Conservation (phyloP, 23 red algal species). For the Cyanidioschyzon merolae region DNA sequence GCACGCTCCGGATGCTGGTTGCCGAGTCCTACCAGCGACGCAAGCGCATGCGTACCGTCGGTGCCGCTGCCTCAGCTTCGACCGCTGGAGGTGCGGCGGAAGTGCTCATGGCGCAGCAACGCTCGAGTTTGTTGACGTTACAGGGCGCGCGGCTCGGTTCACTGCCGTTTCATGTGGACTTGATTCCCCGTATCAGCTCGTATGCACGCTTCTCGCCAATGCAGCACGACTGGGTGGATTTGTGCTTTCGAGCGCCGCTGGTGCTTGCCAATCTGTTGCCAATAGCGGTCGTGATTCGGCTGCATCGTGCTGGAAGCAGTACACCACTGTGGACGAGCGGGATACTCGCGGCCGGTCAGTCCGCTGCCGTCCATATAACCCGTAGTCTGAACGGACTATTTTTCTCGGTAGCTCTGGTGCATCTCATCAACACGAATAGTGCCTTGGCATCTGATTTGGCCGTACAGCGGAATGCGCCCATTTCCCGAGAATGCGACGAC, state of each 20-base stretch:
- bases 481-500: neutral
- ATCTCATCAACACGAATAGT: neutral
- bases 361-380: neutral
- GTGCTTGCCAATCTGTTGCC: constrained; percentile 23
- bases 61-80: too few species aligned
- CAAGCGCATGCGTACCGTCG: too few species aligned
- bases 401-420: neutral
- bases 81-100: neutral
- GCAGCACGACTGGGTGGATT: constrained; percentile 30
- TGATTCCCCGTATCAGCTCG: neutral
- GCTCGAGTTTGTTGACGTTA: neutral
- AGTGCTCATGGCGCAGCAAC: neutral
- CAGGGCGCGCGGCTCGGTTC: neutral
- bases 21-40: neutral
- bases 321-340: neutral
- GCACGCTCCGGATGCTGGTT: neutral
- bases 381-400: neutral
- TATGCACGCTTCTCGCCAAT: neutral
- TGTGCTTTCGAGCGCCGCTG: constrained; percentile 13
- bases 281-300: constrained; percentile 3
- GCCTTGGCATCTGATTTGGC: neutral
- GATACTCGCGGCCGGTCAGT: neutral
- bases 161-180: neutral
- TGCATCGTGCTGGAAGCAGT: neutral
- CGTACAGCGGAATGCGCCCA: neutral